A percentile compares a stretch with the other conserved stretches of the same genome.
Conservation (phyloP, 2,329 filamentous ascomycete genomes). For the Cordyceps fumosorosea region DNA sequence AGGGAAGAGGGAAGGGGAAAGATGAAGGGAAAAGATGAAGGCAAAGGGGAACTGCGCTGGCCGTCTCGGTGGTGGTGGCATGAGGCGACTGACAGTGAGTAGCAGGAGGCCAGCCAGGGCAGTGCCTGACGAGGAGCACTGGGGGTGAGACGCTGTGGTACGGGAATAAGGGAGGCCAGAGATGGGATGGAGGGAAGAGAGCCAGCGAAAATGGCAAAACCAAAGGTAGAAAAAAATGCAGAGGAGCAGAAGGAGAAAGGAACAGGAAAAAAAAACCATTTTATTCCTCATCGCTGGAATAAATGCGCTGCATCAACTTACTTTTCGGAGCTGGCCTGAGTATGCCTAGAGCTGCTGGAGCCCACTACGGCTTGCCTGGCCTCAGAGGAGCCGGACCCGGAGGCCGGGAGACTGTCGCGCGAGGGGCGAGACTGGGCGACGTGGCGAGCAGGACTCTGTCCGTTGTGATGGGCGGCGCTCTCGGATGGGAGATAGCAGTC, state of each 20-base stretch:
- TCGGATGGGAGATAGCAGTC: conserved; percentile 57
- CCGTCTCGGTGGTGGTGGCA: not conserved
- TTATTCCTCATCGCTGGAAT: not conserved
- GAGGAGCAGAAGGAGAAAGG: conserved; percentile 6
- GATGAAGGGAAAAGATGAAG: not conserved
- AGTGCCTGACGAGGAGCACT: not conserved
- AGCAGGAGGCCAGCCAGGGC: not conserved
- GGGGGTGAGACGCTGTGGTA: not conserved
- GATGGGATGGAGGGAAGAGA: conserved; percentile 2
- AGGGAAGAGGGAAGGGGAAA: no score
- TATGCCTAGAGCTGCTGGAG: conserved; percentile 40
- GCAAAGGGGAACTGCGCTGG: not conserved
- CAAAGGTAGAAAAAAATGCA: conserved; percentile 10
- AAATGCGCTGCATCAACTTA: conserved; percentile 32
- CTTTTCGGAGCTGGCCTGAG: conserved; percentile 46
- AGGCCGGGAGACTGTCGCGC: conserved; percentile 48
- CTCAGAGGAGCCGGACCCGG: conserved; percentile 41
- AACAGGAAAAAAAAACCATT: not conserved
- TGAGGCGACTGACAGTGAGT: no score
- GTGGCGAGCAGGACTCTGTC: conserved; percentile 49
- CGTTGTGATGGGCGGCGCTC: conserved; percentile 52
- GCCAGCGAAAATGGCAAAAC: conserved; percentile 1
- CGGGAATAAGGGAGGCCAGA: conserved; percentile 4
- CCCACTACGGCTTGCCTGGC: conserved; percentile 37
- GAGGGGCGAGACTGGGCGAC: conserved; percentile 41